A percentile compares a stretch with the other conserved stretches of the same genome.
Conservation (phyloP, 2,329 filamentous ascomycete genomes). For the Colletotrichum horii region DNA sequence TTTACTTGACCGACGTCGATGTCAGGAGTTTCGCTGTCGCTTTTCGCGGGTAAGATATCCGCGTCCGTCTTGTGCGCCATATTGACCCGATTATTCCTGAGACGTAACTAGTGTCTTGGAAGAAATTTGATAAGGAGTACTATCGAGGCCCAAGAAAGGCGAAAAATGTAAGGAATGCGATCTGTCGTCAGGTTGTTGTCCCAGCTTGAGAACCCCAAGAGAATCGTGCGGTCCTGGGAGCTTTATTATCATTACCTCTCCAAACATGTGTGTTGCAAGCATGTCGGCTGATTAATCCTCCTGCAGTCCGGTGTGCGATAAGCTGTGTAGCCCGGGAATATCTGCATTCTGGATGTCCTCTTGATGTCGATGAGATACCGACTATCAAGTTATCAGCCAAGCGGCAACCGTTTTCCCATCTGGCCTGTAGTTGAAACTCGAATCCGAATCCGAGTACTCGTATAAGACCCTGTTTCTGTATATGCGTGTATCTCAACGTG, state of each 20-base stretch:
- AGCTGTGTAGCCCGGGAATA: background rate
- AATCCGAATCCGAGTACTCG: background rate
- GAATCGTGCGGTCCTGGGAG: background rate
- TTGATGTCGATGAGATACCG: background rate
- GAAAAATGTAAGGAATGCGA: background rate
- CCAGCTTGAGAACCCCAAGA: background rate
- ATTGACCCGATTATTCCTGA: background rate
- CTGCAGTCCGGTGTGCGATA: background rate
- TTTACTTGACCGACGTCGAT: background rate
- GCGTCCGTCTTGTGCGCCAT: background rate
- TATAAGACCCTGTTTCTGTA: background rate
- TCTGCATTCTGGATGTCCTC: background rate
- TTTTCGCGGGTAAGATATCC: background rate
- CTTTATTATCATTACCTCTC: background rate
- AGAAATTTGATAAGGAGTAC: fast-evolving
- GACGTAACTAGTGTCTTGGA: fast-evolving
- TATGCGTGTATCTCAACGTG: background rate
- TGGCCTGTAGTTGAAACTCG: background rate
- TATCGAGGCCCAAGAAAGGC: background rate
- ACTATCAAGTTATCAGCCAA: background rate
- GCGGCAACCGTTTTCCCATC: background rate
- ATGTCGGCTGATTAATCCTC: background rate
- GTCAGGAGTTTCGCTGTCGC: background rate
- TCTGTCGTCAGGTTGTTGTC: background rate
- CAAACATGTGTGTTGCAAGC: background rate